Conservation (phyloP, 176 grass and related monocot genomes). For the Carex myosuroides region DNA sequence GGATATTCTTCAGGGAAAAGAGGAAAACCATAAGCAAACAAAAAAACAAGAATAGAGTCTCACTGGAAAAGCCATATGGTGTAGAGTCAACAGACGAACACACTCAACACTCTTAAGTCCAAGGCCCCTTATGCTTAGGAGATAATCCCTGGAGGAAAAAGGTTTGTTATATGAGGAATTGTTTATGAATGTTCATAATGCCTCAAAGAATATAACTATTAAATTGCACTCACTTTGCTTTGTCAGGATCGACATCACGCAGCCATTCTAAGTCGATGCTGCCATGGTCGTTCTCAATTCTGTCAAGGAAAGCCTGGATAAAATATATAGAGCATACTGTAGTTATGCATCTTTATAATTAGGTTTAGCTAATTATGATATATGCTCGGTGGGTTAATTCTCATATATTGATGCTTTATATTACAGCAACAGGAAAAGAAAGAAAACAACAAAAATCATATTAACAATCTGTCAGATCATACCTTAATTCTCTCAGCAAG, state of each 20-base stretch:
- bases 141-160: slow-evolving; percentile 58
- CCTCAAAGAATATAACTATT: neutral
- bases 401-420: neutral
- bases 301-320: slow-evolving; percentile 57
- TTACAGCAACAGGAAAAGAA: neutral
- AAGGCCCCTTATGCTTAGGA: slow-evolving; percentile 80
- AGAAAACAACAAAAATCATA: neutral
- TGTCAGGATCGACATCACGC: slow-evolving; percentile 56
- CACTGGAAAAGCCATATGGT: slow-evolving; percentile 89
- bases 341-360: neutral
- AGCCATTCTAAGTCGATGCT: slow-evolving; percentile 88
- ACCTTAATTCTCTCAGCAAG: slow-evolving; percentile 82
- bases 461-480: slow-evolving; percentile 5
- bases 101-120: slow-evolving; percentile 92
- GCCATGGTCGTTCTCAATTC: slow-evolving; percentile 58
- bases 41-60: neutral
- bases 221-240: slow-evolving; percentile 60
- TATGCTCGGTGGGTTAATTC: neutral
- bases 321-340: neutral
- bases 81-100: slow-evolving; percentile 69
- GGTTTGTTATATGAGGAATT: slow-evolving; percentile 21
- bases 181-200: neutral
- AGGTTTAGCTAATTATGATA: neutral
- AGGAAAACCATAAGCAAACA: neutral
- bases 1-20: neutral